phyloP scores from a whole-genome alignment of 768 basidiomycete species.

The Suillus variegatus region DNA sequence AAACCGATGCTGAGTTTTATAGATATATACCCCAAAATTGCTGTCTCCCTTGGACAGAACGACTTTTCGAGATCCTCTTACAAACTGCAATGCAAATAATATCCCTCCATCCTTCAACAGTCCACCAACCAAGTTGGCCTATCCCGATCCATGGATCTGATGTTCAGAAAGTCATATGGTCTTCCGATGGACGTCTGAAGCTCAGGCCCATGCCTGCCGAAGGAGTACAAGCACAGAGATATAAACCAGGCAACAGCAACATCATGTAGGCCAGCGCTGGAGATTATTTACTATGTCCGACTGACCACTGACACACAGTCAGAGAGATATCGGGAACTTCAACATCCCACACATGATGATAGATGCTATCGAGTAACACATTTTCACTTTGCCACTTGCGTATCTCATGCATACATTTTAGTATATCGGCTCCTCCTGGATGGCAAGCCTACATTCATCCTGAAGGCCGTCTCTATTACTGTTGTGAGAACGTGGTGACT shows the following conservation, averaged over 20 bases:
- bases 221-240: not conserved
- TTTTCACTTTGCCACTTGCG: not conserved
- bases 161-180: not conserved
- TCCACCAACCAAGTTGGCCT: not conserved
- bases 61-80: no score
- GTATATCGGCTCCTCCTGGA: slow-evolving; percentile 17
- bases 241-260: not conserved
- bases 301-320: not conserved
- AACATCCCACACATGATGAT: slow-evolving; percentile 17
- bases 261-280: not conserved
- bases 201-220: not conserved
- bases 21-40: not conserved
- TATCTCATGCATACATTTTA: not conserved
- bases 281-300: not conserved
- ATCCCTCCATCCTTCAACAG: not conserved
- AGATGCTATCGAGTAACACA: not conserved
- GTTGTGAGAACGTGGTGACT: slow-evolving; percentile 39
- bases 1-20: not conserved
- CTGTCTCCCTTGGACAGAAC: no score
- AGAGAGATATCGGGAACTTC: slow-evolving; percentile 15
- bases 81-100: no score
- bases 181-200: not conserved
- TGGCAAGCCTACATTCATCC: slow-evolving; percentile 50
- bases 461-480: slow-evolving; percentile 57
- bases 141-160: no score